Conservation (phyloP, 140 eudicot species). For the Senecio squalidus region DNA sequence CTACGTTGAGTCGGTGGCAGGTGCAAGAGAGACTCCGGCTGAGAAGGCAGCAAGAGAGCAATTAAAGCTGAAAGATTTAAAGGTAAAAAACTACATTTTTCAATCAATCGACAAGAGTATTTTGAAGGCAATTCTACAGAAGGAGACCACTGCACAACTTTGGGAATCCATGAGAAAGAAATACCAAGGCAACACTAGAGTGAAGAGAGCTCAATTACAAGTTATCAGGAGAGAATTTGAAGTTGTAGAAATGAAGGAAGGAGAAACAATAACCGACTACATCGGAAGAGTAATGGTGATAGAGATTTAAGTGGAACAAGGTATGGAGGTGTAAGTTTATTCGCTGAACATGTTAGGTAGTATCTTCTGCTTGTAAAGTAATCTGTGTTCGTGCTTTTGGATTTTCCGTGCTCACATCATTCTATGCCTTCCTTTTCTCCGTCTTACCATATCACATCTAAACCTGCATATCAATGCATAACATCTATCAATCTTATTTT, state of each 20-base stretch:
- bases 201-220: conserved; percentile 2
- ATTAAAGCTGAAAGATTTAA: neutral
- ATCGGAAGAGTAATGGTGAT: neutral
- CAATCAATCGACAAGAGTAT: neutral
- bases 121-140: neutral
- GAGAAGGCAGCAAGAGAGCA: neutral
- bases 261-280: neutral
- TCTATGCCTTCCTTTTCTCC: no score
- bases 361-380: no score
- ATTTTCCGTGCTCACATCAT: no score
- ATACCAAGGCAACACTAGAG: neutral
- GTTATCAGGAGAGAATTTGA: conserved; percentile 1
- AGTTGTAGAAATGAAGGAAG: conserved; percentile 5
- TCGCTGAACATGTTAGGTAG: no score
- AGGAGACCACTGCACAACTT: neutral
- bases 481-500: no score
- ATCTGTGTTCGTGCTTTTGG: no score
- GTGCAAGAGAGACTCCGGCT: neutral
- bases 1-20: neutral
- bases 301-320: no score
- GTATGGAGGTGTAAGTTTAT: no score
- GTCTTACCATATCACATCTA: no score
- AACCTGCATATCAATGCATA: no score
- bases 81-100: neutral
- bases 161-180: conserved; percentile 7